Base-by-base conservation (phyloP, 129 eudicot species). In the Saussurea involucrata region DNA sequence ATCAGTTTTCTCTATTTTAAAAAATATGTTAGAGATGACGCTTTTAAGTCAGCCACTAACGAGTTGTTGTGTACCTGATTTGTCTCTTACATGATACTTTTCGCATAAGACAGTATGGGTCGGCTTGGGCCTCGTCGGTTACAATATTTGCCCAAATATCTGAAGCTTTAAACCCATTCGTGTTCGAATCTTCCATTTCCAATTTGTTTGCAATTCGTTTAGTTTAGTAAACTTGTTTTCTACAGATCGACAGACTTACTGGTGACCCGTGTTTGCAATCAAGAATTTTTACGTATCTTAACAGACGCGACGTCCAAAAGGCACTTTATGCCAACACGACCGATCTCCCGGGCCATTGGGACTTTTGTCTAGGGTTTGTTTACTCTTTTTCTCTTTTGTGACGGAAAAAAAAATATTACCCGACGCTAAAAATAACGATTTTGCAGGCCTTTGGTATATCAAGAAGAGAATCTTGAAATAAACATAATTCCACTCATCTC, bases 291-390 rank as follows among this genome's bases (percentile, higher is more conserved):
- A 81, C 80, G 11, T 81, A 85, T 68, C 73, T 85, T 10, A 85
- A 81, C 22, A 81, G 80, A 72, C 83, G 36, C n/a, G 85, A 84
- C 1, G 83, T 84, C 9, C 88, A 80, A 34, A 77, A 55, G 73
- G 79, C 88, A 29, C 75, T 84, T 53, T 71, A 84, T 72, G 88
- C 85, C 66, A 84, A 80, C 79, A 84, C 88, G 5, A 84, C 85
- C 20, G 13, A 72, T 72, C 85, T 84, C 40, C 88, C 77, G 0
- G 76, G 40, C 58, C 73, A 22, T 68, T 84, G 83, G 82, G 80
- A 80, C 72, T 84, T 76, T 8, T 80, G 88, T 46, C 3, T 0
- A 40, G 82, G 81, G 87, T 79, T 49, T 37, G 84, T 34, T 49
- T 13, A 49, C 33, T 25, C 2, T 10, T 33, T 63, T 28, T 32